Conservation (phyloP, 257 asterid species). For the Solanum chilense region DNA sequence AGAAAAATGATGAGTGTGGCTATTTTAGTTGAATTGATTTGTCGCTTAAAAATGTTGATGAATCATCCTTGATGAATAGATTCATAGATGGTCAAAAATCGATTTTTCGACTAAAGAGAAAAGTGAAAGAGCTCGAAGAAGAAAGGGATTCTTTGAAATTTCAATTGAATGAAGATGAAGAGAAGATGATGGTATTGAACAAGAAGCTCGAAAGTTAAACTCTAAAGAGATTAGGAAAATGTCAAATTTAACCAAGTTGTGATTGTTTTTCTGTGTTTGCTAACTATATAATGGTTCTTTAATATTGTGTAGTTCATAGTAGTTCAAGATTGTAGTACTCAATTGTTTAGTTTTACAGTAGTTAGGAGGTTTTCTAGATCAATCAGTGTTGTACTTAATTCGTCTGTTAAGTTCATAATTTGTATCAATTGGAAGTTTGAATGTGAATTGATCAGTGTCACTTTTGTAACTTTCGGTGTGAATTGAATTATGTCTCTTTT, state of each 20-base stretch:
- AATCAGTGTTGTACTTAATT: too few relatives aligned
- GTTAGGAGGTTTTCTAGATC: too few relatives aligned
- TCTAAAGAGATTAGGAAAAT: neutral
- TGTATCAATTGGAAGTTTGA: too few relatives aligned
- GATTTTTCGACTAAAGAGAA: too few relatives aligned
- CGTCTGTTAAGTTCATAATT: too few relatives aligned
- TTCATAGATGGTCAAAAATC: too few relatives aligned
- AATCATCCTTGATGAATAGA: neutral
- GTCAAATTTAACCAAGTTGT: neutral
- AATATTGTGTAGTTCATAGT: neutral
- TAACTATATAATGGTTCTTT: too few relatives aligned
- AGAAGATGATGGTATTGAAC: neutral
- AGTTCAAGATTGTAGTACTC: neutral
- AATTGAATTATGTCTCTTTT: too few relatives aligned
- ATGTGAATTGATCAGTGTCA: too few relatives aligned
- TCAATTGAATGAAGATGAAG: neutral
- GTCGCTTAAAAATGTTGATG: too few relatives aligned
- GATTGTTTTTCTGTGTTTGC: neutral
- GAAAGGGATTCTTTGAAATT: neutral
- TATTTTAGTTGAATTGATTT: neutral
- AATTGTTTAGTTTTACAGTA: too few relatives aligned
- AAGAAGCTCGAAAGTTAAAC: neutral
- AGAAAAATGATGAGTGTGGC: neutral
- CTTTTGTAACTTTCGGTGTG: too few relatives aligned
- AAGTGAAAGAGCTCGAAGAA: neutral